A percentile compares a stretch with the other conserved stretches of the same genome.
Evolutionary conservation across 176 grass and related monocot genomes (phyloP).

Genomic region (Otatea glauca): DNA sequence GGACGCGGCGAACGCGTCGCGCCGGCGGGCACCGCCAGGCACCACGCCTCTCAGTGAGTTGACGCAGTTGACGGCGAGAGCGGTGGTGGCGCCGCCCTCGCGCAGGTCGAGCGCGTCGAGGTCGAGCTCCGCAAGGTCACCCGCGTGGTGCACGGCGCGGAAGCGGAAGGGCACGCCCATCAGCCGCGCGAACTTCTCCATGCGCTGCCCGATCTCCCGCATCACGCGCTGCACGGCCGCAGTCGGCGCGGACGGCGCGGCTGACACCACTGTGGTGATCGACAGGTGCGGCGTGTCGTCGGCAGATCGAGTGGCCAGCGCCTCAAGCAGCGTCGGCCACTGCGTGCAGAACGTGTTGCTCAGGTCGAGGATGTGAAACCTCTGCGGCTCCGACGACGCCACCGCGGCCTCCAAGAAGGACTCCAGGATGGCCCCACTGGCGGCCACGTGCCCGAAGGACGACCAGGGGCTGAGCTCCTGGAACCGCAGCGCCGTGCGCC

Average conservation of each 20-base stretch:
- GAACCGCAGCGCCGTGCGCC: slow-evolving; percentile 84
- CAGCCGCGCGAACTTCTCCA: slow-evolving; percentile 97
- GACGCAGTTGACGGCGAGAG: slow-evolving; percentile 83
- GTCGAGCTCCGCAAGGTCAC: slow-evolving; percentile 83
- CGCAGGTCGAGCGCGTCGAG: slow-evolving; percentile 73
- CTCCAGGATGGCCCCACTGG: slow-evolving; percentile 95
- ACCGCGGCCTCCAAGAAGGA: slow-evolving; percentile 84
- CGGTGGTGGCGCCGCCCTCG: slow-evolving; percentile 51
- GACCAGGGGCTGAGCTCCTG: slow-evolving; percentile 99
- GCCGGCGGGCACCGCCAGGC: slow-evolving; percentile 47
- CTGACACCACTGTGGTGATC: slow-evolving; percentile 80
- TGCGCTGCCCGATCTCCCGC: slow-evolving; percentile 92
- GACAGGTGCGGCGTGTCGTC: slow-evolving; percentile 98
- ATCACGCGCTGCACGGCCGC: slow-evolving; percentile 79
- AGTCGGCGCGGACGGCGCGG: slow-evolving; percentile 60
- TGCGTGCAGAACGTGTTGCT: slow-evolving; percentile 99
- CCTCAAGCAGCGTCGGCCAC: slow-evolving; percentile 98
- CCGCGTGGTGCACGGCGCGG: slow-evolving; percentile 77
- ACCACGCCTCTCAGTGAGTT: slow-evolving; percentile 75
- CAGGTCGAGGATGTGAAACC: slow-evolving; percentile 95
- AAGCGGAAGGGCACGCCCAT: slow-evolving; percentile 98
- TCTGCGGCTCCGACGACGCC: slow-evolving; percentile 51
- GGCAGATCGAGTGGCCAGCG: slow-evolving; percentile 83
- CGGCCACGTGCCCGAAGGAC: slow-evolving; percentile 93
- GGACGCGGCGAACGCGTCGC: slow-evolving; percentile 60